Percentiles rank a stretch among this genome's conserved stretches.
Conservation (phyloP, 345 rosid genomes). For the Brassica cretica region DNA sequence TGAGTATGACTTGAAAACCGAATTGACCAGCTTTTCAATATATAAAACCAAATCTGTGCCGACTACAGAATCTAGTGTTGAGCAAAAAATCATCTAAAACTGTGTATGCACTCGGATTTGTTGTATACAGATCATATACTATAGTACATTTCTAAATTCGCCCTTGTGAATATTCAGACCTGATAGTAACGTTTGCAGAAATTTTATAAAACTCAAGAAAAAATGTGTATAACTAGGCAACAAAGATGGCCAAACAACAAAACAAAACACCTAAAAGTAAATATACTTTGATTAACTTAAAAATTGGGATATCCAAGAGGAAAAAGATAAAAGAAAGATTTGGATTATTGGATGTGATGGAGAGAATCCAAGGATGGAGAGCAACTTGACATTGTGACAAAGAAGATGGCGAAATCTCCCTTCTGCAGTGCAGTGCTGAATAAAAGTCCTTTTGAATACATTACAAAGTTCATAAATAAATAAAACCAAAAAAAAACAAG, state of each 20-base stretch:
- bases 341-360: constrained; percentile 30
- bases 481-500: neutral
- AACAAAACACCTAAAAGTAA: neutral
- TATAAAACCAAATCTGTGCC: neutral
- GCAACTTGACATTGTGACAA: constrained; percentile 40
- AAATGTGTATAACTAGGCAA: neutral
- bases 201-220: neutral
- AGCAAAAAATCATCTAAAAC: neutral
- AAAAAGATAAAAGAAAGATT: constrained; percentile 16
- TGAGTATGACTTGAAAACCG: neutral
- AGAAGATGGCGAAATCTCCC: constrained; percentile 41
- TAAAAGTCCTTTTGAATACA: constrained; percentile 10
- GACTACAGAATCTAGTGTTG: neutral
- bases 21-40: neutral
- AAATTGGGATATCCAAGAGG: constrained; percentile 4
- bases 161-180: neutral
- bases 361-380: constrained; percentile 38
- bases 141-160: neutral
- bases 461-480: neutral
- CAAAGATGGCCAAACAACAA: neutral
- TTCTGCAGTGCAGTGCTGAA: constrained; percentile 32
- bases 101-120: neutral
- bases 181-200: constrained; percentile 10
- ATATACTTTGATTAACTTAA: neutral
- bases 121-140: neutral